Base-by-base conservation (phyloP, 192 early-diverging fungal species). In the Entophlyctis luteolus region DNA sequence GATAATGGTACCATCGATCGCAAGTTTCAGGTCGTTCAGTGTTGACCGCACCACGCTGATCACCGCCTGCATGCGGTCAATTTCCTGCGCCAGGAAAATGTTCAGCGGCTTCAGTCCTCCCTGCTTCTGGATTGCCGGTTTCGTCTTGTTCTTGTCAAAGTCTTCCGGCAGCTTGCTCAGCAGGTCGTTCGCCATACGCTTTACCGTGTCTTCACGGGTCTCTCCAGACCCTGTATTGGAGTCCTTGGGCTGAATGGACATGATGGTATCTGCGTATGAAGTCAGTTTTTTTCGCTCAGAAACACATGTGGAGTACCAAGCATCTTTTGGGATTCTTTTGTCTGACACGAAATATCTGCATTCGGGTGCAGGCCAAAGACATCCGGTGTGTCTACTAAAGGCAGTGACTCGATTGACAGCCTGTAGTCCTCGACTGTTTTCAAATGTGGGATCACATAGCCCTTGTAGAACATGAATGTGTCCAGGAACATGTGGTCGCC, bases 191-290 rank as follows among this genome's bases (percentile, higher is more conserved):
- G 83, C 83, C 58, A 84, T 81, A 12, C 75, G 63, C 48, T 86
- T 86, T 32, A 87, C 85, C 27, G 78, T 76, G 31, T 87, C 85
- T 77, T 87, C 85, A 46, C 85, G 75, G 4, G 85, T 87, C 66
- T 87, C 84, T 27, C 85, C 85, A 6, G 58, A n/a, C 4, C 84
- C 84, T 2, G 73, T 62, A 53, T 69, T 76, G 68, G 72, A 79
- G 67, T 87, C 85, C 68, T 87, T 87, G 32, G 85, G 85, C 68
- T 87, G 85, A 57, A 87, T 87, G 14, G 80, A 80, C 84, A 86
- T 81, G 71, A 86, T 79, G 4, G 82, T 85, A 34, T 86, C 84
- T 81, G 55, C 6, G 8, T 49, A 38, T 33, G 49, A 67, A 53
- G 6, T 68, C n/a, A 10, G 20, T 10, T 27, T 34, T 42, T 27